phyloP scores from a whole-genome alignment of 2,329 filamentous ascomycete genomes.

The Penicillium frequentans region DNA sequence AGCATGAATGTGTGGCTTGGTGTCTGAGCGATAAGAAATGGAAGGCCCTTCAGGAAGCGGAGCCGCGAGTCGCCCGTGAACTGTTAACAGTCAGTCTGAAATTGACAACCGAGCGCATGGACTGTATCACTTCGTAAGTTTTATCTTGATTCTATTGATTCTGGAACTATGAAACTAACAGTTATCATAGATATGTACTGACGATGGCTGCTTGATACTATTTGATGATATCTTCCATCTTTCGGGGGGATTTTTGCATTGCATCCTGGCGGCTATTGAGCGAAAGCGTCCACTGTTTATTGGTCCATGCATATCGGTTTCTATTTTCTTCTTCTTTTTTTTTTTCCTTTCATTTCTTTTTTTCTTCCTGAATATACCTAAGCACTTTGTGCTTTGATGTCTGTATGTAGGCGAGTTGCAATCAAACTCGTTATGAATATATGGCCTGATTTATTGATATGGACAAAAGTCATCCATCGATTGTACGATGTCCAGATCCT shows the following conservation, averaged over 20 bases:
- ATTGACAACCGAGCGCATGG: constrained; percentile 91
- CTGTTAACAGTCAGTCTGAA: constrained; percentile 85
- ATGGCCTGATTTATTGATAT: not conserved
- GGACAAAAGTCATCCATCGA: not conserved
- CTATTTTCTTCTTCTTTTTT: too few species aligned
- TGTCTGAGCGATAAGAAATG: constrained; percentile 71
- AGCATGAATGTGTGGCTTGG: constrained; percentile 82
- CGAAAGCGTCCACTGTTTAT: not conserved
- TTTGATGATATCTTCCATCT: not conserved
- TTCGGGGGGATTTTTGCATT: not conserved
- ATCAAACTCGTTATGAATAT: not conserved
- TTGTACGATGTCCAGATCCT: not conserved
- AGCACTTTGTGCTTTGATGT: not conserved
- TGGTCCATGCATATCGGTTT: not conserved
- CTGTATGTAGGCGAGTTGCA: not conserved
- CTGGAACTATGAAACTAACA: not conserved
- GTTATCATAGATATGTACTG: constrained; percentile 29
- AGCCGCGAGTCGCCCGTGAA: constrained; percentile 79
- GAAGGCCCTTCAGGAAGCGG: constrained; percentile 67
- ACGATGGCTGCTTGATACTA: constrained; percentile 33
- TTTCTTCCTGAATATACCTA: not conserved
- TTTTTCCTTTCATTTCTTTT: too few species aligned
- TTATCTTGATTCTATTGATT: not conserved
- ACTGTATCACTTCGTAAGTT: constrained; percentile 61
- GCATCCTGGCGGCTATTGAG: not conserved